Percentiles rank a stretch among this genome's conserved stretches.
These are phyloP conservation scores for Volvariella volvacea DNA, from an alignment of 1,284 basidiomycete genomes.

Conservation along the genomic window DNA sequence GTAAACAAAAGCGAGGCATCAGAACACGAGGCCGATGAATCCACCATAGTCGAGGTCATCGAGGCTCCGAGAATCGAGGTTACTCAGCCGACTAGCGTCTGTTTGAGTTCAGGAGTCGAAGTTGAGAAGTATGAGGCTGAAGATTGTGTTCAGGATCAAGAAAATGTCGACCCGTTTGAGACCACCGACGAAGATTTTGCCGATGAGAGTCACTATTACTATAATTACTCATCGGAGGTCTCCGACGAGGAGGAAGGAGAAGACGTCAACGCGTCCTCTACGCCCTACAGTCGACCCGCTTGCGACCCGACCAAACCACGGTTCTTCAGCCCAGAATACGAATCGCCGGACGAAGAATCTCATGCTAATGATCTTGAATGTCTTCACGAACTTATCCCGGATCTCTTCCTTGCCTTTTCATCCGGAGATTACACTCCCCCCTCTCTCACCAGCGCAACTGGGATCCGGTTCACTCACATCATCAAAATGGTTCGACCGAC, in stretches of 20 bases:
- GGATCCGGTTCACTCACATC: slow-evolving; percentile 8
- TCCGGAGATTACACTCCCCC: slow-evolving; percentile 4
- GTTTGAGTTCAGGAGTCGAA: neutral
- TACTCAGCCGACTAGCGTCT: slow-evolving; percentile 1
- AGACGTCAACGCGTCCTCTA: neutral
- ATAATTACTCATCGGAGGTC: slow-evolving; percentile 1
- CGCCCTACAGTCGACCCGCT: neutral
- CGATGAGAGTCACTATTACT: neutral
- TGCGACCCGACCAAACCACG: slow-evolving; percentile 3
- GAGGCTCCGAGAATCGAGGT: neutral
- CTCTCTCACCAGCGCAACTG: slow-evolving; percentile 4
- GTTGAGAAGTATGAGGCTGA: neutral
- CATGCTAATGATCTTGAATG: slow-evolving; percentile 2
- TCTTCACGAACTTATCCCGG: slow-evolving; percentile 9
- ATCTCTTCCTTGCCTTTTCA: slow-evolving; percentile 11
- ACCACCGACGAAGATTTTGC: neutral
- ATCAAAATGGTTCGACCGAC: slow-evolving; percentile 8
- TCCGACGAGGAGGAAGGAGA: neutral
- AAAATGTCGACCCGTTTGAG: slow-evolving; percentile 5
- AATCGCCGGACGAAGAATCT: slow-evolving; percentile 5
- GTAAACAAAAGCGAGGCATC: slow-evolving; percentile 3
- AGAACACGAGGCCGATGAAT: slow-evolving; percentile 5
- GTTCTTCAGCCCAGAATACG: neutral
- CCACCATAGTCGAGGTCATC: neutral
- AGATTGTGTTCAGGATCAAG: slow-evolving; percentile 3